A percentile compares a stretch with the other conserved stretches of the same genome.
phyloP scores from a whole-genome alignment of 495 filamentous ascomycete species.

The Xylaria sp. region DNA sequence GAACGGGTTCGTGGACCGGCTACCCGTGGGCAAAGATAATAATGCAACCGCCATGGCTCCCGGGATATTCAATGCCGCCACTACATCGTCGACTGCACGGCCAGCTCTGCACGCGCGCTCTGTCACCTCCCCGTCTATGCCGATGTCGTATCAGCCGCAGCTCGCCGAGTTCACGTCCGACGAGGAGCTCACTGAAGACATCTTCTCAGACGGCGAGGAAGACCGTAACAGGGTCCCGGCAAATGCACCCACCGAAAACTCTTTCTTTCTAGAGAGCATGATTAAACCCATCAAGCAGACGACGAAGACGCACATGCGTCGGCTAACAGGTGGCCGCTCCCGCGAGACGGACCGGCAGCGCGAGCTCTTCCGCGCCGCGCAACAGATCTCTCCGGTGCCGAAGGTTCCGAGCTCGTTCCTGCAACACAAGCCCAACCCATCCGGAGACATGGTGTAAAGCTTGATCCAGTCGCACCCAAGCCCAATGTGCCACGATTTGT shows the following conservation, averaged over 20 bases:
- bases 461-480: too few relatives aligned
- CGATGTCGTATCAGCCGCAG: constrained; percentile 60
- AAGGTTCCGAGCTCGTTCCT: constrained; percentile 60
- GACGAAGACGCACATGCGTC: constrained; percentile 66
- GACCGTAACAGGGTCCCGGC: constrained; percentile 41
- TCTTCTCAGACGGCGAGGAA: constrained; percentile 62
- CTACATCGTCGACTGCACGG: constrained; percentile 36
- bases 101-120: constrained; percentile 73
- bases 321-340: constrained; percentile 68
- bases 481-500: neutral
- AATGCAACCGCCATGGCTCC: constrained; percentile 70
- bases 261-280: constrained; percentile 72
- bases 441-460: constrained; percentile 17
- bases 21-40: constrained; percentile 56
- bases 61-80: constrained; percentile 55
- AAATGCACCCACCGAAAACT: constrained; percentile 52
- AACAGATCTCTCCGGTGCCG: constrained; percentile 56
- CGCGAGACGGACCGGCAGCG: constrained; percentile 68
- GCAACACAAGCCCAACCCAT: constrained; percentile 34
- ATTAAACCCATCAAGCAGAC: constrained; percentile 62
- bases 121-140: constrained; percentile 71
- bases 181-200: constrained; percentile 57
- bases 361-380: constrained; percentile 58
- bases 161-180: constrained; percentile 64
- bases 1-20: constrained; percentile 80